A percentile compares a stretch with the other conserved stretches of the same genome.
Conservation (phyloP, 2,329 filamentous ascomycete genomes). For the Sclerotinia trifoliorum region DNA sequence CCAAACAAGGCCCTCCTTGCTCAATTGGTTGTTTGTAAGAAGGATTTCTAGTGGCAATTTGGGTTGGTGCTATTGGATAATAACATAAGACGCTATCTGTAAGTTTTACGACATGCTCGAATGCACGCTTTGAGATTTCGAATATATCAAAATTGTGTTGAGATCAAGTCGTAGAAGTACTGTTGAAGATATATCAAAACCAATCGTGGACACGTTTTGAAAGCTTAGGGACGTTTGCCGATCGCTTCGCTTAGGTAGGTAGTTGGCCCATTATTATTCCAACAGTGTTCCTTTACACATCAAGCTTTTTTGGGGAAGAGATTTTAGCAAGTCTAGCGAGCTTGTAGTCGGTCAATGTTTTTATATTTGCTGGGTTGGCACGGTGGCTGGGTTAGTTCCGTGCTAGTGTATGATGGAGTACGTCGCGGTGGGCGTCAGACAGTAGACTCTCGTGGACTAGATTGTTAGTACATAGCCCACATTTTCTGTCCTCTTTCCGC, state of each 20-base stretch:
- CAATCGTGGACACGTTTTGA: too few relatives aligned
- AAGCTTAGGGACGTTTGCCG: too few relatives aligned
- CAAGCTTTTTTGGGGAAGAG: constrained; percentile 2
- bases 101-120: neutral
- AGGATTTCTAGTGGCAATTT: neutral
- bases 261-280: neutral
- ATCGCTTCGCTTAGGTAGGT: neutral
- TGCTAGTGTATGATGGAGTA: neutral
- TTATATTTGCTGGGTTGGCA: constrained; percentile 4
- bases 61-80: neutral
- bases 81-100: neutral
- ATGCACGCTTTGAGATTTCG: neutral
- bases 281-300: neutral
- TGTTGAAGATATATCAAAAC: too few relatives aligned
- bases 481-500: neutral
- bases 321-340: constrained; percentile 1
- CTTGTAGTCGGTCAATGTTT: neutral
- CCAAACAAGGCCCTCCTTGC: neutral
- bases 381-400: neutral
- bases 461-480: neutral
- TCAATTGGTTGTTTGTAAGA: neutral
- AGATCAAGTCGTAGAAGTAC: too few relatives aligned
- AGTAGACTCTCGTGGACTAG: neutral
- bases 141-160: too few relatives aligned
- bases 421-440: too few relatives aligned